These are phyloP conservation scores for Syzygium aqueum DNA, from an alignment of 345 rosid species.

Conservation along the genomic window DNA sequence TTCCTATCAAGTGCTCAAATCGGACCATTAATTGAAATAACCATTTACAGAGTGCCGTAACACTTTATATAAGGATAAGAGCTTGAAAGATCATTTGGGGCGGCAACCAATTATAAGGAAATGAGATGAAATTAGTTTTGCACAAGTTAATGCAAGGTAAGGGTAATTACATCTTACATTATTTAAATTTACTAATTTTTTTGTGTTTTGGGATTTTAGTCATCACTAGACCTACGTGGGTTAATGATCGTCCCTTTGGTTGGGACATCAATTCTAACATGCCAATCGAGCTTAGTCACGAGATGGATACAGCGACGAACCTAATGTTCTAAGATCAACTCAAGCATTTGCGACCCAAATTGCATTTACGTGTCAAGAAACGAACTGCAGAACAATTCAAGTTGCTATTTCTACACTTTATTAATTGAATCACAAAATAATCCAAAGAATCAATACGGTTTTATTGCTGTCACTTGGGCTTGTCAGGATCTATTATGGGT, in stretches of 20 bases:
- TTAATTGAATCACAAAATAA: not conserved
- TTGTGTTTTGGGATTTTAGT: not conserved
- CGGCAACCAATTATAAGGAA: not conserved
- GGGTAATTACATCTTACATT: not conserved
- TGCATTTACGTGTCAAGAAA: not conserved
- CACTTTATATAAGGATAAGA: not conserved
- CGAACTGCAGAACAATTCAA: not conserved
- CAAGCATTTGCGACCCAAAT: not conserved
- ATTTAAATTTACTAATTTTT: not conserved
- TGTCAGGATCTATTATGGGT: not conserved
- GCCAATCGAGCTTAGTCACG: not conserved
- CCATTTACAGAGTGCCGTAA: not conserved
- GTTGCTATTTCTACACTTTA: not conserved
- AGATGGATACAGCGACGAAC: not conserved
- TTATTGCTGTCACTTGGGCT: not conserved
- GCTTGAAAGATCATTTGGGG: not conserved
- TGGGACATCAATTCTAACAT: not conserved
- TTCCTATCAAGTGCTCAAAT: not conserved
- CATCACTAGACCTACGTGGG: not conserved
- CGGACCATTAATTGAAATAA: not conserved
- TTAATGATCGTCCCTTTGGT: not conserved
- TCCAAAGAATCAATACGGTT: not conserved
- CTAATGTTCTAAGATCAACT: not conserved
- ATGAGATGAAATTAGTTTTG: not conserved
- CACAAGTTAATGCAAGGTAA: not conserved